Conservation (phyloP, 495 filamentous ascomycete species). For the Oleoguttula mirabilis region DNA sequence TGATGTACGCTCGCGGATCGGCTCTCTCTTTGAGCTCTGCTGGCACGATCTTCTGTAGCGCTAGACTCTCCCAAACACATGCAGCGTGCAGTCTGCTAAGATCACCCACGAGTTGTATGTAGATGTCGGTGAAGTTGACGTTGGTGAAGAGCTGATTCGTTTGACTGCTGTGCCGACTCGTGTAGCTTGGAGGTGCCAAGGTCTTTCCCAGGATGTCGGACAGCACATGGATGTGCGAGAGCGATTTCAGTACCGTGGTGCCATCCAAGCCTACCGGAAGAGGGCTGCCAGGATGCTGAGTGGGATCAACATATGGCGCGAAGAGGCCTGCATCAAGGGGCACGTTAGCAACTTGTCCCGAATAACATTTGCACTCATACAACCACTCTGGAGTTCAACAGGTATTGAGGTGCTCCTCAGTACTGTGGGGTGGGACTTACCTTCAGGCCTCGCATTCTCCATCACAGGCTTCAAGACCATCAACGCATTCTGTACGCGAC, state of each 20-base stretch:
- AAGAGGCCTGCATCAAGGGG: no score
- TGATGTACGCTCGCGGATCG: constrained; percentile 7
- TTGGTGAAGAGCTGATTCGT: constrained; percentile 52
- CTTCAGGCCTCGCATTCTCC: constrained; percentile 31
- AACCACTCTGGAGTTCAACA: constrained; percentile 39
- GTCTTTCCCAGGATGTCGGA: constrained; percentile 59
- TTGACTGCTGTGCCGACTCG: constrained; percentile 4
- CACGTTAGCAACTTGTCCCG: no score
- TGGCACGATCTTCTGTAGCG: constrained; percentile 55
- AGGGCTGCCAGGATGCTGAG: no score
- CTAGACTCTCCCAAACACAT: constrained; percentile 72
- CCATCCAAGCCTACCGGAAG: constrained; percentile 34
- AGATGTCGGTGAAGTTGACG: constrained; percentile 72
- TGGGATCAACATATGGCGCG: no score
- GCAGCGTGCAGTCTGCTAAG: constrained; percentile 66
- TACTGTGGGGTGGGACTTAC: no score
- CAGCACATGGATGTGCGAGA: constrained; percentile 63
- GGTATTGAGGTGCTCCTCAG: no score
- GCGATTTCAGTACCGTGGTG: constrained; percentile 60
- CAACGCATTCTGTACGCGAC: constrained; percentile 55
- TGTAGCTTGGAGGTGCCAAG: constrained; percentile 40
- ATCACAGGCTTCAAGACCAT: constrained; percentile 56
- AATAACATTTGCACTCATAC: no score
- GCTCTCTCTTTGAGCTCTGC: constrained; percentile 55
- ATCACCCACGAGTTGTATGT: constrained; percentile 51